Conservation (phyloP, 108 stramenopile species). For the Nannochloropsis gaditana region DNA sequence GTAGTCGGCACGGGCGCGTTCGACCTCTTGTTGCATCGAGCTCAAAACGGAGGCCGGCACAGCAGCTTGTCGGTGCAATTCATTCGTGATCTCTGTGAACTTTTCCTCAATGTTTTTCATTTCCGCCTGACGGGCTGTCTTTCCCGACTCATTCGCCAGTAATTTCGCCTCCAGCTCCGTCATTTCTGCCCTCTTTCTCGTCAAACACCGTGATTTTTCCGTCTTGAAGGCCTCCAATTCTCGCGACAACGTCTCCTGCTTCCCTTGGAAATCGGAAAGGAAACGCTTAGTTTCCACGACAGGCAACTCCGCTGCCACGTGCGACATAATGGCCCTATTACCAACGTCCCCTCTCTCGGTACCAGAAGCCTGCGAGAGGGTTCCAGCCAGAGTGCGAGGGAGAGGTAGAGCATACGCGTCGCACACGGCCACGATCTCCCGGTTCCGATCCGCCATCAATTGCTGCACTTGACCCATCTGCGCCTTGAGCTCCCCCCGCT, state of each 20-base stretch:
- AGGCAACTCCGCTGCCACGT: not conserved
- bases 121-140: conserved; percentile 63
- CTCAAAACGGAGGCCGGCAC: not conserved
- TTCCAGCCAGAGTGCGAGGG: not conserved
- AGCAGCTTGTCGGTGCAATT: not conserved
- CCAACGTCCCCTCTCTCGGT: not conserved
- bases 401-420: conserved; percentile 31
- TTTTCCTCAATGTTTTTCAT: conserved; percentile 65
- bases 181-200: conserved; percentile 61
- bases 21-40: not conserved
- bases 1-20: not conserved
- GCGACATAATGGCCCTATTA: not conserved
- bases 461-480: conserved; percentile 55
- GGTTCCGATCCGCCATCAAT: conserved; percentile 53
- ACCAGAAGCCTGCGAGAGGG: not conserved
- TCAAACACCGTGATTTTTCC: conserved; percentile 49
- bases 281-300: not conserved
- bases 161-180: conserved; percentile 59
- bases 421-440: conserved; percentile 49
- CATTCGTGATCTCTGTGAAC: conserved; percentile 19
- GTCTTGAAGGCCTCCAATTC: not conserved
- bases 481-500: conserved; percentile 60
- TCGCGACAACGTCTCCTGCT: not conserved
- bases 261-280: not conserved
- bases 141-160: conserved; percentile 57